Base-by-base conservation (phyloP, 768 basidiomycete species). In the Calvatia gigantea region DNA sequence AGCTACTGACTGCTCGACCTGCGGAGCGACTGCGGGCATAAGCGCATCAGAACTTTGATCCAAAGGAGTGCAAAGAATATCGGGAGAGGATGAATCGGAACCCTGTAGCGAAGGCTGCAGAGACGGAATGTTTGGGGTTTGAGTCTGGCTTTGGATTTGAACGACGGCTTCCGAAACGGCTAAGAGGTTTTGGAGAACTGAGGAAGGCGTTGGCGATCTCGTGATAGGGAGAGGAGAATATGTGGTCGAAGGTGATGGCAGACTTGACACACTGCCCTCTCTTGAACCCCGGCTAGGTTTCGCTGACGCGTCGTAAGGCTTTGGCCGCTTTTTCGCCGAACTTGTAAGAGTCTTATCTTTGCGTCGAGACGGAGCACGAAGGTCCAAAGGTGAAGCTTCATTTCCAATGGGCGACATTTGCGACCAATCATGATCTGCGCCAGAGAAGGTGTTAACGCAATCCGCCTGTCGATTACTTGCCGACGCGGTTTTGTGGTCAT, bases 401-500 rank as follows among this genome's bases (percentile, higher is more conserved):
- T 63, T 64, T 15, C 62, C 35, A 12, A 27, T n/a, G 33, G 55
- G 57, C 33, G 64, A 58, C 15, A 71, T 62, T 62, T 72, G 73
- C 12, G 78, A 67, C 85, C 84, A 86, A 27, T 83, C 82, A 35
- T 74, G 64, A 37, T 60, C 58, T 50, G 80, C 78, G 35, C 69
- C 67, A 45, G 71, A 59, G 32, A 73, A 66, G n/a, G 60, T 67
- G 54, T 66, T 61, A 11, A 63, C 51, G 31, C 73, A 67, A 47
- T 73, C 77, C 28, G 62, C 58, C 54, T 64, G 69, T 58, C 58
- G 66, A 46, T 66, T 65, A 45, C 65, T 70, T 15, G 70, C 64
- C 35, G 70, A 64, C 14, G 73, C 82, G 27, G 91, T 94, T 73
- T 99, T 99, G 75, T 99, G 97, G 70, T 99, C 97, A 74, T 99